Conservation (phyloP, 164 flowering plant species). For the Hamamelis virginiana region DNA sequence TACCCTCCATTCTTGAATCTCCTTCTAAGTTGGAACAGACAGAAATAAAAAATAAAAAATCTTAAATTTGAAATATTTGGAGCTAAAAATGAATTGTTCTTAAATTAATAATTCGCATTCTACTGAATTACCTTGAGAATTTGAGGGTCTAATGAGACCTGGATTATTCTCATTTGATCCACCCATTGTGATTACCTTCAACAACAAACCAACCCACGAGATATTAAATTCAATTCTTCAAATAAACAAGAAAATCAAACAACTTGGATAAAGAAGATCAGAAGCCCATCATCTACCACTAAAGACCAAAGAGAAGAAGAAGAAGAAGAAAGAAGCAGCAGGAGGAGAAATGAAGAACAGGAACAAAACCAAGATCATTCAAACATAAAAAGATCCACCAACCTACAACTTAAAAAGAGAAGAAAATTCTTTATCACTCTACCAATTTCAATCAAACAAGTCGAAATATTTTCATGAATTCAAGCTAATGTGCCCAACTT, state of each 20-base stretch:
- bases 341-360: background rate
- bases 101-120: too few relatives aligned
- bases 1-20: slow-evolving; percentile 1
- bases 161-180: slow-evolving; percentile 6
- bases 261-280: background rate
- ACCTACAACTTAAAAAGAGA: background rate
- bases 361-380: background rate
- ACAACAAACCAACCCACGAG: background rate
- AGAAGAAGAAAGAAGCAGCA: too few relatives aligned
- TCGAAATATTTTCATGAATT: too few relatives aligned
- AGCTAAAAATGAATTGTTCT: background rate
- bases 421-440: background rate
- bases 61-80: background rate
- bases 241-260: background rate
- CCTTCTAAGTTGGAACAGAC: background rate
- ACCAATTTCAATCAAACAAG: too few relatives aligned
- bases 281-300: background rate
- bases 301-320: too few relatives aligned
- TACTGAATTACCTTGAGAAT: slow-evolving; percentile 9
- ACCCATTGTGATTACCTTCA: slow-evolving; percentile 10
- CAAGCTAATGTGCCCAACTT: background rate
- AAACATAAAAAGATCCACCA: background rate
- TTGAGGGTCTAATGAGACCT: background rate
- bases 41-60: background rate
- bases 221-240: background rate